Evolutionary conservation across 306 rosid genomes (phyloP), one percentile per base, ranked within the genome.

Genomic region (Prunus armeniaca): DNA sequence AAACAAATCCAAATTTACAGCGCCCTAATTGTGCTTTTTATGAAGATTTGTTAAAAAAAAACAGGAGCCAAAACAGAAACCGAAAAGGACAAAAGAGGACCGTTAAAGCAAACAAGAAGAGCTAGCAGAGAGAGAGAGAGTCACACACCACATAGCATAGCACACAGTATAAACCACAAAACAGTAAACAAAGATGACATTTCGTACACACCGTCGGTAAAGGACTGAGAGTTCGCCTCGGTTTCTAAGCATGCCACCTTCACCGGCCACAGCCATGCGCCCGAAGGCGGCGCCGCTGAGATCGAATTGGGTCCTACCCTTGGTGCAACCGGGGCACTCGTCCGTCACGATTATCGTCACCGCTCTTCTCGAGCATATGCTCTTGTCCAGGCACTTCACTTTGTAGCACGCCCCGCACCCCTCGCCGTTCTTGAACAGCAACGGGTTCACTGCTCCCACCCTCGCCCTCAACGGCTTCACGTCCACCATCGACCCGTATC

Each of bases 341-440:
- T 95, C 98, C 0, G 95, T 92, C 24, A 92, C 84, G 13, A 92
- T 90, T 54, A 94, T 86, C 6, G 97, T 92, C 74, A 90, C 98
- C 3, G 98, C 90, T 25, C 98, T 86, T 58, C 87, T 81, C 2
- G 97, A 67, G 69, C 98, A 95, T 32, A 95, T 89, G 79, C 73
- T 80, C 9, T 41, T 45, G 82, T 95, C 98, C 67, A 84, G 17
- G 71, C 98, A 95, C 85, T 83, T 92, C 65, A 95, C 97, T 83
- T 94, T 95, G 65, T 85, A 95, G 76, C 98, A 95, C 0, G 86
- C 93, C 5, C 98, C 98, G 25, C 98, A 95, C n/a, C 98, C 98
- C 82, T 83, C 89, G 0, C 98, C 98, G 2, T 72, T 83, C 92
- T 5, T 88, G 83, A 85, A 95, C 87, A 95, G 67, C 17, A 82